phyloP scores from a whole-genome alignment of 2,329 filamentous ascomycete genomes.

The Cytospora piceae region DNA sequence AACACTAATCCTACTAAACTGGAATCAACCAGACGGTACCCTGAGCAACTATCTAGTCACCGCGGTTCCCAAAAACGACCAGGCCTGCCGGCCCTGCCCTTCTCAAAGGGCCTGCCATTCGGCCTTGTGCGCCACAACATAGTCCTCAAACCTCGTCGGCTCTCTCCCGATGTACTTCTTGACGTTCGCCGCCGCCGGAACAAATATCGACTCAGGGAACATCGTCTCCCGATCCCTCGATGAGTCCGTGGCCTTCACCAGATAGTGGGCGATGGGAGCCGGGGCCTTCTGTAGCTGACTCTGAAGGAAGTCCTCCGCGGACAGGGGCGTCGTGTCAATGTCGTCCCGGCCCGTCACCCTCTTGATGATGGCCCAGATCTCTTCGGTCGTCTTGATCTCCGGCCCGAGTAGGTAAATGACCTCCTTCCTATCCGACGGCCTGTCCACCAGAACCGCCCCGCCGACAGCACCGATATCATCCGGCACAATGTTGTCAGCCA shows the following conservation, averaged over 20 bases:
- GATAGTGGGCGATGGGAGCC: background rate
- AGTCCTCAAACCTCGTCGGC: constrained; percentile 24
- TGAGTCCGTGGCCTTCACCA: background rate
- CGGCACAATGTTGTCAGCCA: constrained; percentile 46
- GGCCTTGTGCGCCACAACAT: constrained; percentile 23
- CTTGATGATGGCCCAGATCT: constrained; percentile 38
- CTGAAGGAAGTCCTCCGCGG: constrained; percentile 11
- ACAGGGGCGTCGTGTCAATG: constrained; percentile 24
- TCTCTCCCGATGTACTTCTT: constrained; percentile 26
- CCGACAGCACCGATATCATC: constrained; percentile 50
- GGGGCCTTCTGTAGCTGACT: background rate
- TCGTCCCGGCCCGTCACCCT: constrained; percentile 39
- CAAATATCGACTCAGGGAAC: background rate
- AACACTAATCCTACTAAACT: background rate
- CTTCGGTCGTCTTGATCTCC: constrained; percentile 38
- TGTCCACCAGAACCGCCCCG: constrained; percentile 44
- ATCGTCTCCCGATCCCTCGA: background rate
- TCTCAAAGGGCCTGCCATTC: constrained; percentile 23
- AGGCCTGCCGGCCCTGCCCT: background rate
- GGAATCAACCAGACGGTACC: too few species aligned
- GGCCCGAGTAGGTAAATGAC: constrained; percentile 44
- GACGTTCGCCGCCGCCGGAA: constrained; percentile 13
- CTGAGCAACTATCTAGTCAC: background rate
- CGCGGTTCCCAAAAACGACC: background rate
- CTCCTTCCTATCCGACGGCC: constrained; percentile 36